These are phyloP conservation scores for Gymnopilus dilepis DNA, from an alignment of 768 basidiomycete species.

Conservation along the genomic window DNA sequence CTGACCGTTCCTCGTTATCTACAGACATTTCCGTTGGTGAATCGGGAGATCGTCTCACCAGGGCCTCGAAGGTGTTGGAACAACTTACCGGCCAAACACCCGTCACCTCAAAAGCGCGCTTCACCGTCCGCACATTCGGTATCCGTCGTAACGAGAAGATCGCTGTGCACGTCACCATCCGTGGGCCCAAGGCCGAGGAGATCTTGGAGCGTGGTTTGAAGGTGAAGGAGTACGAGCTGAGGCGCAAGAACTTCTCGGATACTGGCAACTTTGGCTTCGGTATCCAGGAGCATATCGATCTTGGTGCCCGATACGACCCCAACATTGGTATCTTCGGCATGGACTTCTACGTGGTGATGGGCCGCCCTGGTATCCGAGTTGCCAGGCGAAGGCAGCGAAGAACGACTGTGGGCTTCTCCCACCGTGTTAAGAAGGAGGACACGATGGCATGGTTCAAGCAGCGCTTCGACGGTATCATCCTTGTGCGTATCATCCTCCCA, in stretches of 20 bases:
- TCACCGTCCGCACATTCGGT: slow-evolving; percentile 98
- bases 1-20: slow-evolving; percentile 15
- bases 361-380: slow-evolving; percentile 91
- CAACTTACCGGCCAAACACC: slow-evolving; percentile 99
- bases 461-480: slow-evolving; percentile 97
- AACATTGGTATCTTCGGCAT: slow-evolving; percentile 99
- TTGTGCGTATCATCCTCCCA: slow-evolving; percentile 55
- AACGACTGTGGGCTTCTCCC: slow-evolving; percentile 83
- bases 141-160: slow-evolving; percentile 99
- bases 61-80: slow-evolving; percentile 98
- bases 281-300: slow-evolving; percentile 98
- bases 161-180: slow-evolving; percentile 97
- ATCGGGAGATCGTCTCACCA: slow-evolving; percentile 98
- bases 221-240: slow-evolving; percentile 99
- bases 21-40: slow-evolving; percentile 99
- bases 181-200: slow-evolving; percentile 99
- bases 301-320: slow-evolving; percentile 98
- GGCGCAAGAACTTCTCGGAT: slow-evolving; percentile 96
- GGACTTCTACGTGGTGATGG: slow-evolving; percentile 99
- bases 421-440: slow-evolving; percentile 95
- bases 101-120: slow-evolving; percentile 99
- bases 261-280: slow-evolving; percentile 99
- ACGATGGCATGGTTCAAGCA: slow-evolving; percentile 99
- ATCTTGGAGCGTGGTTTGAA: slow-evolving; percentile 98
- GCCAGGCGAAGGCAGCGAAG: slow-evolving; percentile 89